These are phyloP conservation scores for Vachellia pachyceras DNA, from an alignment of 306 rosid genomes.

Conservation along the genomic window DNA sequence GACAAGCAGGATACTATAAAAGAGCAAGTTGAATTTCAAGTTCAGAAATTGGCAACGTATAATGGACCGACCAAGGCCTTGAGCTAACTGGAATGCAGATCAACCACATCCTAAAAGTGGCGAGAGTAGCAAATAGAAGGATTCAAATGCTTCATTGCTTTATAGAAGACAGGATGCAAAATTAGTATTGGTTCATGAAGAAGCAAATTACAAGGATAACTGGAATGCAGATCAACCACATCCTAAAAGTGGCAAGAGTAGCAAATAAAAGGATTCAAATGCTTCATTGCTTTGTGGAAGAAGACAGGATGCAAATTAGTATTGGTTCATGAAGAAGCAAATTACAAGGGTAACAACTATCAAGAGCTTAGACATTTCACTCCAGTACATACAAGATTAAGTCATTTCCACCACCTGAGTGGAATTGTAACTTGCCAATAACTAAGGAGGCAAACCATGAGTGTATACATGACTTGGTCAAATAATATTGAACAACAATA, in stretches of 20 bases:
- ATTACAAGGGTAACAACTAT: not conserved
- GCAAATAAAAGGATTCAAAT: not conserved
- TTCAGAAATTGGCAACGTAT: not conserved
- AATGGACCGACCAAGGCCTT: not conserved
- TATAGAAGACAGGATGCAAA: not conserved
- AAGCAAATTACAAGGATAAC: not conserved
- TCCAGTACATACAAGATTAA: not conserved
- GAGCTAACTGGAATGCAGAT: not conserved
- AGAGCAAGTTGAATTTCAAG: not conserved
- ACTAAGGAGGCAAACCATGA: not conserved
- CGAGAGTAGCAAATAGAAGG: not conserved
- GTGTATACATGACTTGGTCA: slow-evolving; percentile 4
- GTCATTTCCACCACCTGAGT: not conserved
- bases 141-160: not conserved
- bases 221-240: not conserved
- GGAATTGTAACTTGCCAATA: not conserved
- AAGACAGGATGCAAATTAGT: not conserved
- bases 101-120: not conserved
- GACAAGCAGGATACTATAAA: not conserved
- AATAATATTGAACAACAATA: not conserved
- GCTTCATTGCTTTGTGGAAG: not conserved
- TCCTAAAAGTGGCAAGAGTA: not conserved
- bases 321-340: not conserved
- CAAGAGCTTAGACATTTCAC: not conserved
- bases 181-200: not conserved